Base-by-base conservation (phyloP, 179 eudicot genomes). In the Silene vulgaris region DNA sequence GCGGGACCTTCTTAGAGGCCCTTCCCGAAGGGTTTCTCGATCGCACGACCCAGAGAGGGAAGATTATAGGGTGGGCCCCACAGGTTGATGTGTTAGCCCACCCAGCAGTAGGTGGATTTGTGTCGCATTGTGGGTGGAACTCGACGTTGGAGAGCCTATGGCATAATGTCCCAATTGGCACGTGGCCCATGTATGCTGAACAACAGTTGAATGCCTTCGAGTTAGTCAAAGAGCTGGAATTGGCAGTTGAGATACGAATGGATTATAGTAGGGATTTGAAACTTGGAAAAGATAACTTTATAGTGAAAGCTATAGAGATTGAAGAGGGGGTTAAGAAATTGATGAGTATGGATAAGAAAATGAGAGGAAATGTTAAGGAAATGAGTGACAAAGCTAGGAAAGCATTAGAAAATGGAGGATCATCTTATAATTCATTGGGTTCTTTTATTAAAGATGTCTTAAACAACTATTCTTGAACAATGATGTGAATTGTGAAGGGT, bases 191-290 rank as follows among this genome's bases (percentile, higher is more conserved):
- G 28, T 70, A 73, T 5, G 80, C 75, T 0, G 80, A 77, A 40
- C 78, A 77, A 12, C 80, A 77, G 8, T 0, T 74, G 52, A 69
- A 81, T 28, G 78, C 84, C 13, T 77, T 81, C 23, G 65, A 35
- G 73, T 7, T 78, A n/a, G 79, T 81, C 3, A 64, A 64, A 35
- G 84, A 81, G 68, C 5, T 81, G 20, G 79, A 72, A 9, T 0
- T 81, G 16, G 78, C 78, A 7, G 75, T 74, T n/a, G 81, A 77
- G 56, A 77, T 81, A 3, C 54, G 63, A 71, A 74, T 81, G 72
- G 81, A 81, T 12, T 77, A 74, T 21, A 43, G 60, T 5, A 26
- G n/a, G 7, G 75, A 74, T 20, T 67, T 17, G 64, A 69, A 13
- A 14, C 23, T 14, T 4, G 64, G 37, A 23, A n/a, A 13, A 8